Base-by-base conservation (phyloP, 768 basidiomycete species). In the Phallus indusiatus region DNA sequence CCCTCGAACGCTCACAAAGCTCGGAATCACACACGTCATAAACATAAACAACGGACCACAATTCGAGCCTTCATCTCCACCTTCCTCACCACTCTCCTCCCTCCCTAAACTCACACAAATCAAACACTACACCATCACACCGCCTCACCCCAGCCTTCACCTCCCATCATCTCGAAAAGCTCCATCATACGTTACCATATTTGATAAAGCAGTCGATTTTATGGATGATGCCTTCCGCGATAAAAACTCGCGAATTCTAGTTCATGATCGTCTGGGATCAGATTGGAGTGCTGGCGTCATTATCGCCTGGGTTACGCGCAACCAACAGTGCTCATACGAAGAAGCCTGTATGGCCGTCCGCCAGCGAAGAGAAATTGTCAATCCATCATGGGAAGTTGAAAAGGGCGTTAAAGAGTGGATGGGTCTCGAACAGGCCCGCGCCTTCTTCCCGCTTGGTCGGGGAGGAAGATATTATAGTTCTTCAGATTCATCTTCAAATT, bases 201-300 rank as follows among this genome's bases (percentile, higher is more conserved):
- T 58, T 17, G 56, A 58, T 49, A 47, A 58, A n/a, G 46, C 56
- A 2, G 56, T 58, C 22, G 48, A 58, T 50, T 58, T 58, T 18
- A 51, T 58, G 8, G 56, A 58, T 35, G 37, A 18, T 16, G 56
- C 56, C 6, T 50, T 58, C 12, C 55, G 55, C 17, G 9, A 17
- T 21, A 33, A 49, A 17, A 49, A 36, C 17, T 21, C 21, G 10
- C 56, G 56, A 4, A 49, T 58, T 18, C n/a, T 58, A 24, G 21
- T 58, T 9, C 56, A 58, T n/a, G 48, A 49, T 42, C 20, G 28
- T 49, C 21, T 51, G 10, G 56, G 56, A 16, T 24, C 35, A 20
- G 47, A 58, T 21, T 58, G 56, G 56, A 50, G 56, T 28, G 33
- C 56, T 1, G 51, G 56, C 21, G 47, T 58, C 21, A 24, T 51